Conservation (phyloP, 106 monocot genomes). For the Dioscorea dumetorum region DNA sequence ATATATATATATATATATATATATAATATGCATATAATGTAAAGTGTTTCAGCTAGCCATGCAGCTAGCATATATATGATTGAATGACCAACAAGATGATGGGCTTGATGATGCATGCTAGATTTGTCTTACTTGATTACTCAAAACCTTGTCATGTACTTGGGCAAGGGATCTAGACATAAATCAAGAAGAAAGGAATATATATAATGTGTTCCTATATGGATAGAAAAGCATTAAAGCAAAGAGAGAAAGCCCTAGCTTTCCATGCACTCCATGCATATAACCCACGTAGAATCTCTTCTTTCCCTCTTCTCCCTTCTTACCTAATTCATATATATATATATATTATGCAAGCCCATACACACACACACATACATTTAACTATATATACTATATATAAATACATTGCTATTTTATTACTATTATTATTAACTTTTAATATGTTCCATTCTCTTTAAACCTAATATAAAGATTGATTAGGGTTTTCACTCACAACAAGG, state of each 20-base stretch:
- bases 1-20: no score
- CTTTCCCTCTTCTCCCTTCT: slow-evolving; percentile 3
- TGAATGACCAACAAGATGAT: no score
- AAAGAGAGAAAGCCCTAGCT: slow-evolving; percentile 6
- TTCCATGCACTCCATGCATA: slow-evolving; percentile 58
- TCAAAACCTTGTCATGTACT: not conserved
- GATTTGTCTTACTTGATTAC: slow-evolving; percentile 23
- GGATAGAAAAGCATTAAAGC: slow-evolving; percentile 2
- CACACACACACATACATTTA: not conserved
- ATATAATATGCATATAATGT: no score
- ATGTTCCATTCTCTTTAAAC: not conserved
- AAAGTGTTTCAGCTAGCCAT: no score
- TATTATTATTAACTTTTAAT: not conserved
- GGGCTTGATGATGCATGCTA: slow-evolving; percentile 1
- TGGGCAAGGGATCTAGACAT: slow-evolving; percentile 4
- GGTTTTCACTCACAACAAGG: no score
- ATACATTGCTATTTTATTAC: not conserved
- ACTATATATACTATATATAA: not conserved
- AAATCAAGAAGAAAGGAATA: slow-evolving; percentile 29
- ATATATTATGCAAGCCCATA: not conserved
- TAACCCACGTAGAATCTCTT: slow-evolving; percentile 22
- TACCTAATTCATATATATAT: not conserved
- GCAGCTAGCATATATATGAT: no score
- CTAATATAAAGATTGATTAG: no score
- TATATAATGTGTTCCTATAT: slow-evolving; percentile 5